Evolutionary conservation across 768 basidiomycete species (phyloP).

Genomic region (Phylloporus arenicola): DNA sequence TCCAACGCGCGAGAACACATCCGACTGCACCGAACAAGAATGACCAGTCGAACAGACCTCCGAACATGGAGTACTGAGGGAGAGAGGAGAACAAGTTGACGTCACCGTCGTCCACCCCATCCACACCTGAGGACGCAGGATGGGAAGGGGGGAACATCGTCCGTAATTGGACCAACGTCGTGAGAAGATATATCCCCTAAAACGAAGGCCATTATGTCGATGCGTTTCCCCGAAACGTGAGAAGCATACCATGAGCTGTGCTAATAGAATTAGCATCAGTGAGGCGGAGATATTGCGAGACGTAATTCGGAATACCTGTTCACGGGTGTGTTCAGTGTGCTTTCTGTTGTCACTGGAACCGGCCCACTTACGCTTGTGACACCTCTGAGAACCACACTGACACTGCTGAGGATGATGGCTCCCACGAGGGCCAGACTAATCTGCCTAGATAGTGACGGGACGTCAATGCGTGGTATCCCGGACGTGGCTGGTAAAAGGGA

Average conservation of each 20-base stretch:
- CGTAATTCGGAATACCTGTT: constrained; percentile 55
- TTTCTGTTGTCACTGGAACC: background rate
- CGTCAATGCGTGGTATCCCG: constrained; percentile 27
- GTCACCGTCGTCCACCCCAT: constrained; percentile 6
- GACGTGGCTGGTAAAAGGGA: constrained; percentile 34
- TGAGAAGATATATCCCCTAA: constrained; percentile 78
- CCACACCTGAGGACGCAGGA: constrained; percentile 13
- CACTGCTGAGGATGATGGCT: constrained; percentile 66
- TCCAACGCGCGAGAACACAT: constrained; percentile 52
- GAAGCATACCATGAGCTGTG: constrained; percentile 71
- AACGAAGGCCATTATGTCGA: constrained; percentile 3
- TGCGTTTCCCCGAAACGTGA: constrained; percentile 5
- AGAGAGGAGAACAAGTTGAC: constrained; percentile 65
- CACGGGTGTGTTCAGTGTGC: background rate
- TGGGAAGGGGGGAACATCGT: constrained; percentile 67
- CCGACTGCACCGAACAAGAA: constrained; percentile 57
- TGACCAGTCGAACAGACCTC: constrained; percentile 66
- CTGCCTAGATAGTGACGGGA: constrained; percentile 45
- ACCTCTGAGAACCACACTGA: constrained; percentile 63
- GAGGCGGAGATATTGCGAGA: constrained; percentile 69
- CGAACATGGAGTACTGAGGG: constrained; percentile 70
- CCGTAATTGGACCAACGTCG: constrained; percentile 77
- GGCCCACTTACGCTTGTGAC: constrained; percentile 49
- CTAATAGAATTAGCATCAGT: constrained; percentile 69
- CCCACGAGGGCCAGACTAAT: constrained; percentile 70